Percentiles rank a stretch among this genome's conserved stretches.
Evolutionary conservation across 768 basidiomycete genomes (phyloP).

Genomic region (Mycena olivaceomarginata): DNA sequence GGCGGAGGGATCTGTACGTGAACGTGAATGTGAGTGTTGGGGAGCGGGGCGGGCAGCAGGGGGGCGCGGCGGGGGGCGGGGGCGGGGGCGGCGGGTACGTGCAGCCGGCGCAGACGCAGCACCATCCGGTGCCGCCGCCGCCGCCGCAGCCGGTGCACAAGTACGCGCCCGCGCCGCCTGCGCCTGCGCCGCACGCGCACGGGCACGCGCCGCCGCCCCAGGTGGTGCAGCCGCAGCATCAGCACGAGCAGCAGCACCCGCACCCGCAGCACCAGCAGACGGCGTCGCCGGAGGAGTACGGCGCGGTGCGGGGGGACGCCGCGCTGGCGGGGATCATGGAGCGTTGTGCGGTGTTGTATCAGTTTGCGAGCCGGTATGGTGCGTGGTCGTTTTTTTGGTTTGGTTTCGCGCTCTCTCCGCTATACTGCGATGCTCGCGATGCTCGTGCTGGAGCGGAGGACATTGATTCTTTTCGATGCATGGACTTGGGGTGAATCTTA

Average conservation of each 20-base stretch:
- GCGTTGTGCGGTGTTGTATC: conserved; percentile 76
- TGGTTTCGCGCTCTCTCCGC: not conserved
- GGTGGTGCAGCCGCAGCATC: not conserved
- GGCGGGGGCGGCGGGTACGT: not conserved
- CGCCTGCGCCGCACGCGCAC: not conserved
- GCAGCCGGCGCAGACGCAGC: conserved; percentile 29
- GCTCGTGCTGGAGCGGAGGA: too few species aligned
- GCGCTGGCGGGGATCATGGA: conserved; percentile 66
- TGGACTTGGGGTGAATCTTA: too few species aligned
- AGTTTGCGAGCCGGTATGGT: conserved; percentile 85
- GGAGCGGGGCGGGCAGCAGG: not conserved
- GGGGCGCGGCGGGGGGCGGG: too few species aligned
- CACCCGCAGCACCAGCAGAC: conserved; percentile 45
- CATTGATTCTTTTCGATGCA: not conserved
- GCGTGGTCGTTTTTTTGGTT: conserved; percentile 43
- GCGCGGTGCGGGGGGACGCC: not conserved
- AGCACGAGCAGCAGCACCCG: conserved; percentile 40
- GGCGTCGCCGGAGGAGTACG: conserved; percentile 27
- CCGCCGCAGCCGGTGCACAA: not conserved
- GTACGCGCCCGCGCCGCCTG: not conserved
- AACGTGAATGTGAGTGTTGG: conserved; percentile 36
- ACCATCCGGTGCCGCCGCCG: conserved; percentile 36
- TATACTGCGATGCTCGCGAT: not conserved
- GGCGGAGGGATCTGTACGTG: conserved; percentile 38
- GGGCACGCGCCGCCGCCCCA: not conserved